Evolutionary conservation across 176 grass and related monocot species (phyloP).

Genomic region (Oryza rufipogon): DNA sequence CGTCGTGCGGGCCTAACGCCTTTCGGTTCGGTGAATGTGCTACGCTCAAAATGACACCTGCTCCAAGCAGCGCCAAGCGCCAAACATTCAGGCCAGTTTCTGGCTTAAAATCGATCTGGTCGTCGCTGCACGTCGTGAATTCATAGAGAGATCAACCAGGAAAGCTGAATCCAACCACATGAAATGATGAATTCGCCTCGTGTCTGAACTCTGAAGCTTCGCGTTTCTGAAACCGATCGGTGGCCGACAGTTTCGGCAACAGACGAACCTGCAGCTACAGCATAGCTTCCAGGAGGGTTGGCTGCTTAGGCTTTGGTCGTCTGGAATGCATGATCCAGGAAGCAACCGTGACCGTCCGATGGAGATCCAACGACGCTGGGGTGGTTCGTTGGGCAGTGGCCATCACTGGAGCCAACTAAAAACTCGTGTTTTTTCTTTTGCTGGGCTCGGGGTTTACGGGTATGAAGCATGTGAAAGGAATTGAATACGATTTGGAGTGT

Average conservation of each 20-base stretch:
- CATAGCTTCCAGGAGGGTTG: constrained; percentile 40
- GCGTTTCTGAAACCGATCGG: not conserved
- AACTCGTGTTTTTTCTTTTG: constrained; percentile 27
- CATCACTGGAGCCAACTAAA: constrained; percentile 11
- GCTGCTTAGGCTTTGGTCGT: not conserved
- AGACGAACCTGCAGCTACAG: not conserved
- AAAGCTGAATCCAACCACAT: not conserved
- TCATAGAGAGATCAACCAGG: constrained; percentile 2
- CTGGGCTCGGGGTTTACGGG: constrained; percentile 19
- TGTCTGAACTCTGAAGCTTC: not conserved
- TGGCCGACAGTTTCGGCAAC: constrained; percentile 18
- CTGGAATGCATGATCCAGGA: constrained; percentile 25
- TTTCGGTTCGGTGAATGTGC: constrained; percentile 19
- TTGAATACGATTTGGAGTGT: constrained; percentile 46
- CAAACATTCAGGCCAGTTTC: not conserved
- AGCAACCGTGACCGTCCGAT: constrained; percentile 3
- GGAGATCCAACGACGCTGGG: constrained; percentile 1
- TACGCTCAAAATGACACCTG: constrained; percentile 7
- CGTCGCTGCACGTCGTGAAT: not conserved
- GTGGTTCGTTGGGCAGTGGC: constrained; percentile 39
- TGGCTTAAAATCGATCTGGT: not conserved
- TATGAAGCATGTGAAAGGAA: constrained; percentile 54
- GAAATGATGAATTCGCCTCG: not conserved
- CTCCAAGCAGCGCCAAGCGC: not conserved
- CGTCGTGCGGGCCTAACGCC: not conserved